Conservation (phyloP, 1,284 basidiomycete species). For the Ustilago loliicola region DNA sequence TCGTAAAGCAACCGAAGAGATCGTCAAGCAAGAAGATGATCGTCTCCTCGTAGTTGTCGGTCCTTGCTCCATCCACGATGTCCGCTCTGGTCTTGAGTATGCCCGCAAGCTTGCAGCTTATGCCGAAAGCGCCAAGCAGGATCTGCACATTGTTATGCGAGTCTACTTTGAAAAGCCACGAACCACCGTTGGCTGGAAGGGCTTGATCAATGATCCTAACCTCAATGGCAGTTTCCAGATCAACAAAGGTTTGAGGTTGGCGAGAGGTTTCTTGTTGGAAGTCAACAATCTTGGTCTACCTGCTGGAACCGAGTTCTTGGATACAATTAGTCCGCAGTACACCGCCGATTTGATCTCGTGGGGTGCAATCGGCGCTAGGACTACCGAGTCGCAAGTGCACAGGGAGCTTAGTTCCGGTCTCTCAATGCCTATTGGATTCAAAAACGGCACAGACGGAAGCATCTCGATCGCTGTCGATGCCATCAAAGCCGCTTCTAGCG, state of each 20-base stretch:
- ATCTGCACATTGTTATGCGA: slow-evolving; percentile 91
- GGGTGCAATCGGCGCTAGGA: slow-evolving; percentile 87
- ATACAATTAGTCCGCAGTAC: slow-evolving; percentile 91
- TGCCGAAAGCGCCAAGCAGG: slow-evolving; percentile 83
- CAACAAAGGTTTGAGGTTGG: slow-evolving; percentile 94
- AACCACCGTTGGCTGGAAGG: slow-evolving; percentile 98
- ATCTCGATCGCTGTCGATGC: slow-evolving; percentile 84
- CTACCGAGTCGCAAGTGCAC: slow-evolving; percentile 95
- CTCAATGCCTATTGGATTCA: slow-evolving; percentile 88
- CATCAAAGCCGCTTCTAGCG: slow-evolving; percentile 90
- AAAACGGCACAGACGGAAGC: slow-evolving; percentile 73
- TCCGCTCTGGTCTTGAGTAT: slow-evolving; percentile 67
- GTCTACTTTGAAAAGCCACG: slow-evolving; percentile 73
- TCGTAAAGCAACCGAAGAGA: slow-evolving; percentile 60
- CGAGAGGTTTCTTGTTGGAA: slow-evolving; percentile 83
- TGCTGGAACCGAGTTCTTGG: slow-evolving; percentile 73
- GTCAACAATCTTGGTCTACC: slow-evolving; percentile 73
- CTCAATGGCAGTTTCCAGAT: slow-evolving; percentile 88
- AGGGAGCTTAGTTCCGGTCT: slow-evolving; percentile 84
- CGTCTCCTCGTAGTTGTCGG: slow-evolving; percentile 68
- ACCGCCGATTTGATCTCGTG: slow-evolving; percentile 95
- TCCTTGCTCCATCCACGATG: slow-evolving; percentile 69
- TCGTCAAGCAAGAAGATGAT: slow-evolving; percentile 64
- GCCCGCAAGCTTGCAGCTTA: slow-evolving; percentile 79
- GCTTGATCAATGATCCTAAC: slow-evolving; percentile 92